phyloP scores from a whole-genome alignment of 1,139 yeast genomes.

The Suhomyces bolitotheri region DNA sequence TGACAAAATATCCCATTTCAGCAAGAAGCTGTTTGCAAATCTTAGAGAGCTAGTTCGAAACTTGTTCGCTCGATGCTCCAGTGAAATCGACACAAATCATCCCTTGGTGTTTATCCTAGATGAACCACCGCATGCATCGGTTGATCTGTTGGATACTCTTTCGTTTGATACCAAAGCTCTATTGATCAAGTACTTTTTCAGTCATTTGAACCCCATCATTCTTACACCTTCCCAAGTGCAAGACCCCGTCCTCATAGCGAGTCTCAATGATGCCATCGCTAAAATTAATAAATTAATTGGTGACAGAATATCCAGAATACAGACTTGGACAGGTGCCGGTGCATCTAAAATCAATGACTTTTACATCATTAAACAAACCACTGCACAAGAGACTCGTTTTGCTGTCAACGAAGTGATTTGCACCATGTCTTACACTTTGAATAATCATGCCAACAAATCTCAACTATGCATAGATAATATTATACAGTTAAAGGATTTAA shows the following conservation, averaged over 20 bases:
- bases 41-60: conserved; percentile 15
- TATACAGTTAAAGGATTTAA: conserved; percentile 26
- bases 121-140: conserved; percentile 4
- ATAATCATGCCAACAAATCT: conserved; percentile 27
- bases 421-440: conserved; percentile 37
- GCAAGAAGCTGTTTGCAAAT: conserved; percentile 7
- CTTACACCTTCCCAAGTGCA: conserved; percentile 24
- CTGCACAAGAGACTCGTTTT: conserved; percentile 6
- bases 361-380: conserved; percentile 11
- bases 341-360: conserved; percentile 29
- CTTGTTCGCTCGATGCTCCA: conserved; percentile 37
- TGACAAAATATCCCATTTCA: conserved; percentile 6
- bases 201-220: conserved; percentile 43
- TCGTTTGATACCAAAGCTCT: conserved; percentile 30
- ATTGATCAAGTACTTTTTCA: conserved; percentile 40
- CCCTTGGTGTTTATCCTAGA: conserved; percentile 37
- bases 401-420: conserved; percentile 22
- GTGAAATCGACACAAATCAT: conserved; percentile 36
- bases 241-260: conserved; percentile 18
- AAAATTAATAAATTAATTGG: conserved; percentile 29
- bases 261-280: conserved; percentile 29
- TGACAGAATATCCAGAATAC: conserved; percentile 49
- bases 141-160: conserved; percentile 7
- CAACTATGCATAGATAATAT: conserved; percentile 24
- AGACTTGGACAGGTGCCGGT: conserved; percentile 59